phyloP scores from a whole-genome alignment of 2,329 filamentous ascomycete genomes.

The Fusarium begoniae region DNA sequence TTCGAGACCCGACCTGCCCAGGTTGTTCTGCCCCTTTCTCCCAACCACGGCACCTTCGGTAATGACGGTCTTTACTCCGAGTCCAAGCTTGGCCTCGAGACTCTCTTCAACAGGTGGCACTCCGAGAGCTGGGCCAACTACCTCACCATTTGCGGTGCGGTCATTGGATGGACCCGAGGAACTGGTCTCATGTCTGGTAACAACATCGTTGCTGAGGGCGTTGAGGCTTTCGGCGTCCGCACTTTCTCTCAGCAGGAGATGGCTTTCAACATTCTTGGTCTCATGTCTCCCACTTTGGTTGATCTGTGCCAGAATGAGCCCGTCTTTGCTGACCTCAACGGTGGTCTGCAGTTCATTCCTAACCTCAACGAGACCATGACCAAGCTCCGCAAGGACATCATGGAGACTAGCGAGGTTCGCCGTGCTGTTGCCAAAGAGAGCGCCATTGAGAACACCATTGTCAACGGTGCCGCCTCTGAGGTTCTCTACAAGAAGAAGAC shows the following conservation, averaged over 20 bases:
- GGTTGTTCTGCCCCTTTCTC: conserved; percentile 93
- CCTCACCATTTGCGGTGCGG: conserved; percentile 96
- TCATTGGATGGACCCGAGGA: conserved; percentile 98
- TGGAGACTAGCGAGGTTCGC: conserved; percentile 93
- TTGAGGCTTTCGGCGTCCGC: conserved; percentile 95
- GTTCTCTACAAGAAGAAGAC: conserved; percentile 93
- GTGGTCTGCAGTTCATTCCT: conserved; percentile 95
- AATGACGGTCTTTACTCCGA: conserved; percentile 98
- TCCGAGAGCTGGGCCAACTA: conserved; percentile 98
- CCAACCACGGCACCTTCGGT: conserved; percentile 98
- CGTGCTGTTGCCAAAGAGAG: conserved; percentile 95
- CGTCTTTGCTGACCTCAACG: conserved; percentile 96
- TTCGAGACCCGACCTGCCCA: conserved; percentile 97
- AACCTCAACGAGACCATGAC: conserved; percentile 96
- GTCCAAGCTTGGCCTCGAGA: conserved; percentile 96
- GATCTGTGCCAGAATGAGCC: conserved; percentile 96
- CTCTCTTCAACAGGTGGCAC: conserved; percentile 97
- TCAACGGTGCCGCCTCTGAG: conserved; percentile 94
- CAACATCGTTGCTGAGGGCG: conserved; percentile 96
- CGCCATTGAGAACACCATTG: conserved; percentile 94
- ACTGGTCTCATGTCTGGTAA: conserved; percentile 98
- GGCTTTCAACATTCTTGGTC: conserved; percentile 96
- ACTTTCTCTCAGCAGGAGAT: conserved; percentile 99
- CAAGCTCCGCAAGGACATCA: conserved; percentile 91
- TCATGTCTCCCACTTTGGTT: conserved; percentile 94